Percentiles rank a stretch among this genome's conserved stretches.
Conservation (phyloP, 2,329 filamentous ascomycete species). For the Apiospora rasikravindrae region DNA sequence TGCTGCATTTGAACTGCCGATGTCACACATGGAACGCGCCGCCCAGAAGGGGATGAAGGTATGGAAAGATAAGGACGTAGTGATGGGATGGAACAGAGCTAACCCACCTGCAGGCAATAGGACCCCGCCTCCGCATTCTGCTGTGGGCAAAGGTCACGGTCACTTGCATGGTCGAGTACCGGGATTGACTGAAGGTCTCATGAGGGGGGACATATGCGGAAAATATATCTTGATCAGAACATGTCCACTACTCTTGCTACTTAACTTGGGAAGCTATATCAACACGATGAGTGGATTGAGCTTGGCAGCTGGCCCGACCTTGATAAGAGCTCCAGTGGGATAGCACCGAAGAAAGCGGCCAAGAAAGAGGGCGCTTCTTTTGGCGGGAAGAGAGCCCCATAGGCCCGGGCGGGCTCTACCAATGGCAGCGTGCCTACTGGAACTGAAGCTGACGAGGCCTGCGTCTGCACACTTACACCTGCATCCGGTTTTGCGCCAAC, state of each 20-base stretch:
- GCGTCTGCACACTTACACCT: neutral
- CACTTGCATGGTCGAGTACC: neutral
- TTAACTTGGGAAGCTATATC: no score
- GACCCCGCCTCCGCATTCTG: constrained; percentile 16
- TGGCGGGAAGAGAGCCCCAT: neutral
- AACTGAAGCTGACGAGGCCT: constrained; percentile 4
- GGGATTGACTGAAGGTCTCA: neutral
- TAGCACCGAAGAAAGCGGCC: neutral
- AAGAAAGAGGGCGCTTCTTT: neutral
- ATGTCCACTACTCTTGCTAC: neutral
- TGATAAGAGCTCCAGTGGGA: neutral
- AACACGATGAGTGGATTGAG: no score
- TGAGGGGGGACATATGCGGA: neutral
- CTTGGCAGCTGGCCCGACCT: no score
- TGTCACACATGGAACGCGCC: neutral
- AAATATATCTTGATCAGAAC: neutral
- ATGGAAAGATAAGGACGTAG: neutral
- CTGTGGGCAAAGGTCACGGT: constrained; percentile 6
- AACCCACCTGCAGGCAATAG: neutral
- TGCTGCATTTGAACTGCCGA: neutral
- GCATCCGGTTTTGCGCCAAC: neutral
- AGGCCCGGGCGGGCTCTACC: neutral
- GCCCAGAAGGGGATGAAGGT: neutral
- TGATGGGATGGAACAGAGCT: neutral
- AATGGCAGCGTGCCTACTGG: neutral